A percentile compares a stretch with the other conserved stretches of the same genome.
Evolutionary conservation across 176 grass and related monocot species (phyloP).

Genomic region (Dendrocalamus sinicus): DNA sequence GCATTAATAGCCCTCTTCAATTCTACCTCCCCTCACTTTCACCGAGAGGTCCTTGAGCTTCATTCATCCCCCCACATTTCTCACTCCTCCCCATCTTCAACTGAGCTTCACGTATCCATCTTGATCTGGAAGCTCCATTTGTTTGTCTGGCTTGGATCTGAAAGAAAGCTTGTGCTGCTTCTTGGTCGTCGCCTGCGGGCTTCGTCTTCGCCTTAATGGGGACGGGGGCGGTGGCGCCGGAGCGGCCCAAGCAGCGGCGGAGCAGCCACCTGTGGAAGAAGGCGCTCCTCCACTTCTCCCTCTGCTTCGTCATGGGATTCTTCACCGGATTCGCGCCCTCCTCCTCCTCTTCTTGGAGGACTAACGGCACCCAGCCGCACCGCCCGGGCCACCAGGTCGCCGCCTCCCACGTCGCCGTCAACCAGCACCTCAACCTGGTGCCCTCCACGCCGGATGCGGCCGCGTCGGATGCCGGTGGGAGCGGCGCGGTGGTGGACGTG

Average conservation of each 20-base stretch:
- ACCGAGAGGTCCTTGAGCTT: background rate
- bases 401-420: slow-evolving; percentile 29
- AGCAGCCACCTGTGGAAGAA: slow-evolving; percentile 85
- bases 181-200: background rate
- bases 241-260: slow-evolving; percentile 60
- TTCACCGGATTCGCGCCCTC: slow-evolving; percentile 96
- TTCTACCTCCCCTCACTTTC: background rate
- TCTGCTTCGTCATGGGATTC: slow-evolving; percentile 99
- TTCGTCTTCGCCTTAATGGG: slow-evolving; percentile 34
- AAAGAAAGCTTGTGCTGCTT: background rate
- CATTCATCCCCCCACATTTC: background rate
- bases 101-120: background rate
- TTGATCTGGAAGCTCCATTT: slow-evolving; percentile 24
- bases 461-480: background rate
- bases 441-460: background rate
- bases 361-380: background rate
- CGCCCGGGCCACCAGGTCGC: slow-evolving; percentile 27
- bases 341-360: slow-evolving; percentile 38
- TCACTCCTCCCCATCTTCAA: background rate
- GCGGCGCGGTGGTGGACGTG: slow-evolving; percentile 41
- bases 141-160: slow-evolving; percentile 18
- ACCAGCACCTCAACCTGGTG: slow-evolving; percentile 34
- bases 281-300: slow-evolving; percentile 90
- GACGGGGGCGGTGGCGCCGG: slow-evolving; percentile 45
- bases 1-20: slow-evolving; percentile 35